Percentiles rank a stretch among this genome's conserved stretches.
phyloP scores from a whole-genome alignment of 768 basidiomycete genomes.

The Podaxis sp. region DNA sequence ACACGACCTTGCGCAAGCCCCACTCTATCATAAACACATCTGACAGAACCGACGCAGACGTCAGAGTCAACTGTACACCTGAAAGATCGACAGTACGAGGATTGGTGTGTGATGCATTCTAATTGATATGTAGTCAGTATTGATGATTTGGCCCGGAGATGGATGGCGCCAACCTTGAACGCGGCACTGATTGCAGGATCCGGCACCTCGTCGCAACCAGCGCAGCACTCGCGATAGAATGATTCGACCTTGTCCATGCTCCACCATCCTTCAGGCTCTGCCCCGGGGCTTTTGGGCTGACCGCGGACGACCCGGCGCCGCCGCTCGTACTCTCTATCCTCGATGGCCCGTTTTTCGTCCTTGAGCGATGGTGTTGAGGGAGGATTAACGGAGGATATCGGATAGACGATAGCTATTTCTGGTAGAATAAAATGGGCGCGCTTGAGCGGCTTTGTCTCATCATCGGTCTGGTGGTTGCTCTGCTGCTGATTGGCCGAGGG shows the following conservation, averaged over 20 bases:
- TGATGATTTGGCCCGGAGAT: conserved; percentile 4
- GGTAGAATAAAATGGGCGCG: conserved; percentile 92
- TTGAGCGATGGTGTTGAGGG: conserved; percentile 77
- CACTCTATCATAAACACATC: conserved; percentile 93
- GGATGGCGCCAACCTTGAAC: conserved; percentile 55
- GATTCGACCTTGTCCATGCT: conserved; percentile 77
- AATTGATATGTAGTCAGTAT: conserved; percentile 8
- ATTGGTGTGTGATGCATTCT: conserved; percentile 52
- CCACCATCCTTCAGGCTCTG: conserved; percentile 74
- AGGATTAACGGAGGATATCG: conserved; percentile 81
- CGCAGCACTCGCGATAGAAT: conserved; percentile 86
- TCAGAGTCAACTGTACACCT: conserved; percentile 68
- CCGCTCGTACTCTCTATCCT: conserved; percentile 72
- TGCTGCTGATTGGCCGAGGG: conserved; percentile 50
- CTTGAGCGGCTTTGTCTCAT: conserved; percentile 64
- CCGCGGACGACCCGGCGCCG: conserved; percentile 64
- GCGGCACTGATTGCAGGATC: conserved; percentile 66
- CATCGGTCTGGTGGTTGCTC: conserved; percentile 32
- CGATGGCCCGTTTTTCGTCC: conserved; percentile 81
- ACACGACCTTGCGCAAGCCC: conserved; percentile 82
- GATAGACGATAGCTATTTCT: conserved; percentile 84
- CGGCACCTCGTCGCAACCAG: conserved; percentile 70
- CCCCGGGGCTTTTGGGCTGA: conserved; percentile 37
- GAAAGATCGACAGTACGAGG: conserved; percentile 82
- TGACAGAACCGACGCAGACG: conserved; percentile 77